Evolutionary conservation across 192 early-diverging fungal genomes (phyloP).

Genomic region (Piromyces finnis): DNA sequence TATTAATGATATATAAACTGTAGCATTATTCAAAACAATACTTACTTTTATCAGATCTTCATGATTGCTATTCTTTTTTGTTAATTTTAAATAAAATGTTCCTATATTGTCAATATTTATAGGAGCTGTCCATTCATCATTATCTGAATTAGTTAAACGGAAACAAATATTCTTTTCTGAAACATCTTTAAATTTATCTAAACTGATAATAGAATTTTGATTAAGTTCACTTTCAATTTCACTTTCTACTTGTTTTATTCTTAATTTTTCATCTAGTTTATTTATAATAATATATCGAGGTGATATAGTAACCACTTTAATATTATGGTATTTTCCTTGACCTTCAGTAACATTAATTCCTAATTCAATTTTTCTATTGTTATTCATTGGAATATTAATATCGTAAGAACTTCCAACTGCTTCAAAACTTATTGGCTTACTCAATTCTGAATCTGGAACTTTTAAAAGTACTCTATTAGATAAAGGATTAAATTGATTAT

Average conservation of each 20-base stretch:
- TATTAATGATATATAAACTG: conserved; percentile 72
- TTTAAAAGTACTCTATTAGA: conserved; percentile 65
- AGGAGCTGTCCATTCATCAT: conserved; percentile 26
- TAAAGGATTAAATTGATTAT: conserved; percentile 39
- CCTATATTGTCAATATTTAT: conserved; percentile 80
- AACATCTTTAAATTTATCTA: neutral
- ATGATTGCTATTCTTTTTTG: conserved; percentile 27
- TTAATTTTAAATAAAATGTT: conserved; percentile 57
- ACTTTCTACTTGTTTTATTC: neutral
- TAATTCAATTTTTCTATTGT: conserved; percentile 45
- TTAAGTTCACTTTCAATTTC: neutral
- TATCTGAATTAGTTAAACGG: conserved; percentile 16
- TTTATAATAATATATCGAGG: neutral
- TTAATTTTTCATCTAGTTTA: neutral
- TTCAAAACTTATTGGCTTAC: conserved; percentile 83
- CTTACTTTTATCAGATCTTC: conserved; percentile 62
- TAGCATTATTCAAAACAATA: conserved; percentile 72
- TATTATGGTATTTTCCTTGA: conserved; percentile 39
- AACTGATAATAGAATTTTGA: neutral
- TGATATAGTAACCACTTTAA: neutral
- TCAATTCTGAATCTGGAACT: conserved; percentile 60
- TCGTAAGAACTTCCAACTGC: conserved; percentile 76
- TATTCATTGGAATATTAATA: conserved; percentile 41
- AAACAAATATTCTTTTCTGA: neutral
- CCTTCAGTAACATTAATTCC: conserved; percentile 77